Evolutionary conservation across 2,329 filamentous ascomycete species (phyloP).

Genomic region (Colletotrichum echinochloae): DNA sequence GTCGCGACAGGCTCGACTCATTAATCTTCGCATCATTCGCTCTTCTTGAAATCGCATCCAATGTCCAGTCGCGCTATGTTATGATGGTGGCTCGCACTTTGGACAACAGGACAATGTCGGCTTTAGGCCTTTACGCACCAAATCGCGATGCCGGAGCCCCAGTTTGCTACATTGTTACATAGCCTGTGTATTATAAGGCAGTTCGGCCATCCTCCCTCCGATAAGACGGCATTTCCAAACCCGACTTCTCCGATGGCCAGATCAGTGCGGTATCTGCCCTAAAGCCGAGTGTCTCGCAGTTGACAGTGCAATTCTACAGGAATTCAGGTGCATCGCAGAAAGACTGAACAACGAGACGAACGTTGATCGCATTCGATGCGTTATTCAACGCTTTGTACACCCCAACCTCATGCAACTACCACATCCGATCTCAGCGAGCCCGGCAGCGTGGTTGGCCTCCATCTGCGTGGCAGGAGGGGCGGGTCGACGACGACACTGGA

Average conservation of each 20-base stretch:
- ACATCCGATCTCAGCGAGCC: conserved; percentile 32
- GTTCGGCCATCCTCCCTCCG: conserved; percentile 18
- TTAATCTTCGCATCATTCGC: conserved; percentile 4
- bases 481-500: conserved; percentile 9
- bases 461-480: conserved; percentile 28
- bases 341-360: neutral
- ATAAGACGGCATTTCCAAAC: conserved; percentile 11
- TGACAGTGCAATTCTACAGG: conserved; percentile 14
- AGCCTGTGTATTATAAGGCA: conserved; percentile 27
- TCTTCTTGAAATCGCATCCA: conserved; percentile 12
- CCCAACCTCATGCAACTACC: conserved; percentile 36
- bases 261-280: conserved; percentile 17
- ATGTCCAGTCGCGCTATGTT: conserved; percentile 33
- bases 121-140: conserved; percentile 27
- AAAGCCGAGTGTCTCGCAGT: conserved; percentile 16
- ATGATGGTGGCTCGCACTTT: conserved; percentile 28
- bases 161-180: conserved; percentile 35
- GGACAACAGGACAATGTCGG: conserved; percentile 9
- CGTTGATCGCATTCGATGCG: conserved; percentile 24
- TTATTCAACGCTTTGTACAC: conserved; percentile 22
- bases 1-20: neutral
- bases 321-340: conserved; percentile 17
- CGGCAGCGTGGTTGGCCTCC: conserved; percentile 20
- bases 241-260: conserved; percentile 32
- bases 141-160: conserved; percentile 23